Evolutionary conservation across 2,329 filamentous ascomycete genomes (phyloP).

Genomic region (Sporothrix mexicana): DNA sequence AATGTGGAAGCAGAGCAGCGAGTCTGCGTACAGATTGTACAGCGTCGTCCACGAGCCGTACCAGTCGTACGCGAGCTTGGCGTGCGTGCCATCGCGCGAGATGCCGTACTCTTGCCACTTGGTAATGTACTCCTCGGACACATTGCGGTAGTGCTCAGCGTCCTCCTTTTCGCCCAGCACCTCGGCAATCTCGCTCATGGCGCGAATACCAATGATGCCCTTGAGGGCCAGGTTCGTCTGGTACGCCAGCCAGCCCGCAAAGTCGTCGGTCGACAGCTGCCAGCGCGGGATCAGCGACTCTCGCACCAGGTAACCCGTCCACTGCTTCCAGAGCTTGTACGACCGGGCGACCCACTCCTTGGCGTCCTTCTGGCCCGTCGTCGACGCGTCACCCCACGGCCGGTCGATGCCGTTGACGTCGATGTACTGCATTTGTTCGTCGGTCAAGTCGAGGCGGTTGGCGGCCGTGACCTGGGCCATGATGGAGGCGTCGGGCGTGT

Average conservation of each 20-base stretch:
- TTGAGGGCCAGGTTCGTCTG: constrained; percentile 79
- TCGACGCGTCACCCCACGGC: constrained; percentile 57
- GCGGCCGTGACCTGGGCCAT: constrained; percentile 37
- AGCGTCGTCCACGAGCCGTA: constrained; percentile 78
- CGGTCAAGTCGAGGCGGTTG: constrained; percentile 31
- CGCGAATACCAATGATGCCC: constrained; percentile 78
- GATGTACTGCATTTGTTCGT: constrained; percentile 34
- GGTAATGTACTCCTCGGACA: constrained; percentile 69
- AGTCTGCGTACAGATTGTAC: constrained; percentile 75
- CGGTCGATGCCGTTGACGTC: constrained; percentile 43
- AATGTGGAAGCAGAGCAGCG: constrained; percentile 46
- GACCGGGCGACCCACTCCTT: constrained; percentile 54
- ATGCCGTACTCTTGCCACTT: constrained; percentile 74
- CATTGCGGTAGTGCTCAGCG: constrained; percentile 64
- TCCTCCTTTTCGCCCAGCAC: constrained; percentile 64
- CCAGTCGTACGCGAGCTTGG: constrained; percentile 77
- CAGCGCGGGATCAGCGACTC: constrained; percentile 72
- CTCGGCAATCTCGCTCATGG: constrained; percentile 72
- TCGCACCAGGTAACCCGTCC: constrained; percentile 74
- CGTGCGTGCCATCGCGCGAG: constrained; percentile 70
- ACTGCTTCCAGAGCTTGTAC: constrained; percentile 75
- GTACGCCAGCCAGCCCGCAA: constrained; percentile 74
- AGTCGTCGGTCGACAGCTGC: constrained; percentile 79
- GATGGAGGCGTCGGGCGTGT: background rate
- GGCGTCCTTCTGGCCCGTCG: constrained; percentile 53